phyloP scores from a whole-genome alignment of 352 stramenopile genomes.

The Pythium phragmitis region DNA sequence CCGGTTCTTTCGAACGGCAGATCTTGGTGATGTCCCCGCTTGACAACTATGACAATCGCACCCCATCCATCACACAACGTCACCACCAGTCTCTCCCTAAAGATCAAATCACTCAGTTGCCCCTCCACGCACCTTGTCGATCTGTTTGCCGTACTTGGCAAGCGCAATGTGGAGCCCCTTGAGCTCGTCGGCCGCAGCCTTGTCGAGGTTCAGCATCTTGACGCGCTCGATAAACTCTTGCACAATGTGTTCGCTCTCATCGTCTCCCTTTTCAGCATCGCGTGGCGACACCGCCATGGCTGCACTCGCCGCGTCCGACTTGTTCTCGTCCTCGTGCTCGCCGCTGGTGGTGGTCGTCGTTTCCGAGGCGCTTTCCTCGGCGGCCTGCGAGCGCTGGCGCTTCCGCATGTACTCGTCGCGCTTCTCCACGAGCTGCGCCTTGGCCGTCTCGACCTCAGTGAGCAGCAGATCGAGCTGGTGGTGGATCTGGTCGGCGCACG shows the following conservation, averaged over 20 bases:
- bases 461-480: conserved; percentile 62
- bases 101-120: too few relatives aligned
- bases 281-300: neutral
- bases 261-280: conserved; percentile 48
- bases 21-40: conserved; percentile 68
- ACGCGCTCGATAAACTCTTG: conserved; percentile 67
- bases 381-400: conserved; percentile 34
- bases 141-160: conserved; percentile 79
- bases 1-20: conserved; percentile 54
- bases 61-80: neutral
- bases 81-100: neutral
- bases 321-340: conserved; percentile 27
- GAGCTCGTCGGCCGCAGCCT: conserved; percentile 65
- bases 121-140: conserved; percentile 66
- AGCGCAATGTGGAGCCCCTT: conserved; percentile 67
- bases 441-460: conserved; percentile 54
- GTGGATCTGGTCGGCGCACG: conserved; percentile 60
- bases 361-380: conserved; percentile 18
- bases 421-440: conserved; percentile 54
- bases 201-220: conserved; percentile 66
- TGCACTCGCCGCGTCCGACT: conserved; percentile 6
- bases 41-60: conserved; percentile 23
- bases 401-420: conserved; percentile 65
- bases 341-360: neutral
- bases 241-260: conserved; percentile 64